Percentiles rank a stretch among this genome's conserved stretches.
These are phyloP conservation scores for Astragalus glycyphyllos DNA, from an alignment of 306 rosid species.

Conservation along the genomic window DNA sequence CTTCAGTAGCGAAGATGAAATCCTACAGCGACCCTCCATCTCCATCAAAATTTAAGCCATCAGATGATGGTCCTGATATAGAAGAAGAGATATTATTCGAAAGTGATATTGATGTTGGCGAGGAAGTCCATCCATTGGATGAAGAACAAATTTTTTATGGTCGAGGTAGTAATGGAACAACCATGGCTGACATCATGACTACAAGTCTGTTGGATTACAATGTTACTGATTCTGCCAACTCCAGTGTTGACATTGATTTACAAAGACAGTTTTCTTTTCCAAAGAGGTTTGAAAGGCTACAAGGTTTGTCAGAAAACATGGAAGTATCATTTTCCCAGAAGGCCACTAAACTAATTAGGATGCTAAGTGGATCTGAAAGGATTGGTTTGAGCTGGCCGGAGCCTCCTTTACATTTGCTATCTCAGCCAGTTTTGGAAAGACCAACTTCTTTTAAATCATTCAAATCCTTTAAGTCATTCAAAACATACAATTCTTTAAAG, in stretches of 20 bases:
- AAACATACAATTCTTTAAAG: conserved; percentile 72
- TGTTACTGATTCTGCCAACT: conserved; percentile 45
- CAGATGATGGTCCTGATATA: conserved; percentile 66
- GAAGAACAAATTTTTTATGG: conserved; percentile 55
- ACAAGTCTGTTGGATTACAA: conserved; percentile 48
- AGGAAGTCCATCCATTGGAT: conserved; percentile 83
- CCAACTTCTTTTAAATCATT: conserved; percentile 70
- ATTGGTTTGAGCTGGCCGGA: conserved; percentile 99
- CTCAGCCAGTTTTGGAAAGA: conserved; percentile 69
- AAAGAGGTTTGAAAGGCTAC: conserved; percentile 62
- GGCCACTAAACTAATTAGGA: conserved; percentile 62
- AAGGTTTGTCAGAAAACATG: conserved; percentile 46
- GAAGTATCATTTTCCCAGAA: conserved; percentile 54
- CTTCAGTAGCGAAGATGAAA: conserved; percentile 60
- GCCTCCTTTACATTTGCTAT: conserved; percentile 74
- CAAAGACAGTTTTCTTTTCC: conserved; percentile 62
- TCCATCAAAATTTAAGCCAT: conserved; percentile 87
- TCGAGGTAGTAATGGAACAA: conserved; percentile 40
- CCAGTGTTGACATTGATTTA: conserved; percentile 44
- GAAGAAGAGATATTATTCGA: conserved; percentile 85
- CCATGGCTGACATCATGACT: conserved; percentile 36
- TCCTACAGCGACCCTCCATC: conserved; percentile 98
- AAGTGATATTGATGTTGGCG: conserved; percentile 88
- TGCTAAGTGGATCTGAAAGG: conserved; percentile 91
- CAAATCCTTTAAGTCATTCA: conserved; percentile 74